Evolutionary conservation across 108 stramenopile species (phyloP), one percentile per base, ranked within the genome.

Genomic region (Nitzschia sp.): DNA sequence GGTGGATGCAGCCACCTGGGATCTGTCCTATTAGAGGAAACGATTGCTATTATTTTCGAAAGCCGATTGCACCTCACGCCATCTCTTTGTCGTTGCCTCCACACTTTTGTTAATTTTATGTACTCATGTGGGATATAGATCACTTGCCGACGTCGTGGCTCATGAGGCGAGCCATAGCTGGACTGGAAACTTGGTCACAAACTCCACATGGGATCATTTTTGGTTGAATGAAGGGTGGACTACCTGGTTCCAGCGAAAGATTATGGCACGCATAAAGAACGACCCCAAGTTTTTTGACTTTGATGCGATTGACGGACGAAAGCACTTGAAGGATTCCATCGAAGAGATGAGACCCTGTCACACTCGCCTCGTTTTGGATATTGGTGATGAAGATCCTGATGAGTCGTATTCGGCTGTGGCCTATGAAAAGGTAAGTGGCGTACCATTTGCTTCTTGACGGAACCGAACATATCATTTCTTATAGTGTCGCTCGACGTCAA

Each of bases 151-250:
- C 66, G 97, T 98, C 11, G 93, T 99, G 13, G 99, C 99, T 0
- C 95, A 96, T 75, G 95, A 96, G 62, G 91, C 93, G 32, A 82
- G 86, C 27, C 92, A 95, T 78, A 75, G 75, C 33, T 98, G 98
- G 98, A 95, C 95, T 0, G 99, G 99, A 6, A 99, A 99, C 77
- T 67, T 98, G 5, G 94, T 98, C 54, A 99, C 97, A 35, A 97
- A 97, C 79, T 74, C 83, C 46, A 96, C 93, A 19, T 97, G 96
- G 77, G 82, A 78, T 46, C 86, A 96, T 60, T 97, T 97, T 66
- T 98, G 98, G 98, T 78, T 99, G 28, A 99, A 99, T 70, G 99
- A 99, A 64, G 99, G 99, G 23, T 98, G 96, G 95, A 99, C 99
- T 6, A 89, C 90, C 31, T 98, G 97, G 90, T 84, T 98, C 6